Percentiles rank a stretch among this genome's conserved stretches.
Evolutionary conservation across 2,329 filamentous ascomycete species (phyloP).

Genomic region (Pochonia chlamydosporia): DNA sequence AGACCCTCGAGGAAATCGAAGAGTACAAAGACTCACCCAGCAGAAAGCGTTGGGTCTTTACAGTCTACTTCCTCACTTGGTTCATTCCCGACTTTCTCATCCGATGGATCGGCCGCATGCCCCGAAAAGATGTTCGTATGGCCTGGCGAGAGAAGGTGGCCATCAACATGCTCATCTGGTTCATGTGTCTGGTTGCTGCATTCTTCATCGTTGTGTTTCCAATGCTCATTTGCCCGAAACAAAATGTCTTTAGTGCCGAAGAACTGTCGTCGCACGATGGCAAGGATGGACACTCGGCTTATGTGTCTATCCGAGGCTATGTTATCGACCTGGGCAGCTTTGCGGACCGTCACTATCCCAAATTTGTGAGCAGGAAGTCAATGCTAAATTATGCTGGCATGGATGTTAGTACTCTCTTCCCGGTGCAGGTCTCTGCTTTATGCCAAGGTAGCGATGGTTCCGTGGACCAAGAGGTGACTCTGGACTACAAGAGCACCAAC

Average conservation of each 20-base stretch:
- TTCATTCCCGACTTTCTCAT: conserved; percentile 82
- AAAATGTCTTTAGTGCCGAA: conserved; percentile 74
- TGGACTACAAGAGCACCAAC: conserved; percentile 79
- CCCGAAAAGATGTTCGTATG: conserved; percentile 83
- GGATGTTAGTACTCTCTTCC: conserved; percentile 86
- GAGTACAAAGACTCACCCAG: conserved; percentile 70
- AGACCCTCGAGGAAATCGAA: conserved; percentile 85
- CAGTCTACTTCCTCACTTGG: conserved; percentile 81
- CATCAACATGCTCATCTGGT: conserved; percentile 97
- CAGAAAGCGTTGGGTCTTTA: conserved; percentile 84
- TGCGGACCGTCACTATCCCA: conserved; percentile 67
- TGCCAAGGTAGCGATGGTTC: conserved; percentile 70
- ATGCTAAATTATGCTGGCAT: conserved; percentile 78
- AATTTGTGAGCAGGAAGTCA: conserved; percentile 49
- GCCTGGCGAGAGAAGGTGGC: conserved; percentile 97
- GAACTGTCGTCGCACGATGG: conserved; percentile 74
- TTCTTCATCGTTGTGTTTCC: conserved; percentile 94
- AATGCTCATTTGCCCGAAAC: conserved; percentile 79
- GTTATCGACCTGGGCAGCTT: conserved; percentile 80
- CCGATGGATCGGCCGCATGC: conserved; percentile 72
- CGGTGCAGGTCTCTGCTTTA: conserved; percentile 86
- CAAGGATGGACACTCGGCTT: conserved; percentile 57
- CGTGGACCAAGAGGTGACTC: conserved; percentile 65
- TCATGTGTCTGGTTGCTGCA: conserved; percentile 66
- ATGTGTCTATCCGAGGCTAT: conserved; percentile 77